phyloP scores from a whole-genome alignment of 208 protist species.

The Vickermania ingenoplastis region DNA sequence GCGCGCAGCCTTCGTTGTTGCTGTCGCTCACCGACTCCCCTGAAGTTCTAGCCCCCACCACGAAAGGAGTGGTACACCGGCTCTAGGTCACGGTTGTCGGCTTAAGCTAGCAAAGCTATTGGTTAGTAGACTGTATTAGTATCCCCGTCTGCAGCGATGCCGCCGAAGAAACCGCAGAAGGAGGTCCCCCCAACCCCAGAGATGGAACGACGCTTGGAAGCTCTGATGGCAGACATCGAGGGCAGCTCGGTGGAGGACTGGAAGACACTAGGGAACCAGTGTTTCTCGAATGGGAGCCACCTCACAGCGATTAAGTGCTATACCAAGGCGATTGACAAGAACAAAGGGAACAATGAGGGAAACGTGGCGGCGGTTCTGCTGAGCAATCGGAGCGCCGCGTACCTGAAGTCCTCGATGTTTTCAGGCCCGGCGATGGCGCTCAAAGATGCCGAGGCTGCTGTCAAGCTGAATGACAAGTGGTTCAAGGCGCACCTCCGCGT shows the following conservation, averaged over 20 bases:
- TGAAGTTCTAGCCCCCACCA: too few species aligned
- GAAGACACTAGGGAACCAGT: conserved; percentile 75
- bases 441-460: conserved; percentile 74
- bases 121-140: too few species aligned
- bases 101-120: too few species aligned
- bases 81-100: too few species aligned
- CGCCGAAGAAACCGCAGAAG: conserved; percentile 14
- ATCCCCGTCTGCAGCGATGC: too few species aligned
- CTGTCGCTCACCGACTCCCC: too few species aligned
- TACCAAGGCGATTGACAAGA: conserved; percentile 50
- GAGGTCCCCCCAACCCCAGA: conserved; percentile 32
- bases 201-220: conserved; percentile 24
- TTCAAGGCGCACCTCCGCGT: conserved; percentile 78
- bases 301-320: conserved; percentile 78
- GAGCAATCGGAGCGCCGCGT: conserved; percentile 84
- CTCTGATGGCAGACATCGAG: background rate
- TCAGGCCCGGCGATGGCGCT: conserved; percentile 64
- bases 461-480: conserved; percentile 64
- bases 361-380: conserved; percentile 46
- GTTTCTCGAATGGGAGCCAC: conserved; percentile 47
- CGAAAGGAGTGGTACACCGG: too few species aligned
- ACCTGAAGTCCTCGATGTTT: conserved; percentile 64
- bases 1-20: too few species aligned
- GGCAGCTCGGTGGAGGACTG: conserved; percentile 21
- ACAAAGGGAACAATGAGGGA: conserved; percentile 13